phyloP scores from a whole-genome alignment of 306 rosid genomes.

The Vicia villosa region DNA sequence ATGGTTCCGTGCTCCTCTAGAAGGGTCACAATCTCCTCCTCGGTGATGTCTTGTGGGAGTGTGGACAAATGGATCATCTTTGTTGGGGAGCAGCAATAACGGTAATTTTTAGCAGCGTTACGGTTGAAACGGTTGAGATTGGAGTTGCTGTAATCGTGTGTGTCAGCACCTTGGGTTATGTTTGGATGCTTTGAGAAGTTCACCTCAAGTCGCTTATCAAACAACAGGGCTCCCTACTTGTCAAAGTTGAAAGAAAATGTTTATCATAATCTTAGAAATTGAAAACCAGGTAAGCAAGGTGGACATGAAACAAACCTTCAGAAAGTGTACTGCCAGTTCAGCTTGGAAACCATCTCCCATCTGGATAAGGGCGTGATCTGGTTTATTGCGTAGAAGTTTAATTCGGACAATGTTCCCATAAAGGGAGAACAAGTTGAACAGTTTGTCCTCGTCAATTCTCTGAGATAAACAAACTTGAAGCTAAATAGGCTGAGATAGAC shows the following conservation, averaged over 20 bases:
- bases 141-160: constrained; percentile 84
- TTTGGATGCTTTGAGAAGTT: constrained; percentile 91
- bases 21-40: constrained; percentile 81
- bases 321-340: constrained; percentile 91
- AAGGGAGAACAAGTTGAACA: constrained; percentile 92
- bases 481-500: not conserved
- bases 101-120: constrained; percentile 96
- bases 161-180: constrained; percentile 94
- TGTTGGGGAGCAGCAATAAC: constrained; percentile 97
- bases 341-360: constrained; percentile 99
- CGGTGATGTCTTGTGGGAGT: constrained; percentile 83
- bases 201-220: constrained; percentile 91
- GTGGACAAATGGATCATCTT: constrained; percentile 95
- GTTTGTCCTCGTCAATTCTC: constrained; percentile 97
- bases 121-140: constrained; percentile 98
- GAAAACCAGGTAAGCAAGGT: not conserved
- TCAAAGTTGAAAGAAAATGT: constrained; percentile 17
- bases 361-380: constrained; percentile 97
- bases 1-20: constrained; percentile 85
- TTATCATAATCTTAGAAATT: not conserved
- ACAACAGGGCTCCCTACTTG: constrained; percentile 78
- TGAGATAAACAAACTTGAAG: constrained; percentile 50
- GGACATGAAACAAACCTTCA: constrained; percentile 69
- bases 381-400: constrained; percentile 93
- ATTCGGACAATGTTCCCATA: constrained; percentile 95